A percentile compares a stretch with the other conserved stretches of the same genome.
These are phyloP conservation scores for Penicilliopsis zonata DNA, from an alignment of 495 filamentous ascomycete species.

Conservation along the genomic window DNA sequence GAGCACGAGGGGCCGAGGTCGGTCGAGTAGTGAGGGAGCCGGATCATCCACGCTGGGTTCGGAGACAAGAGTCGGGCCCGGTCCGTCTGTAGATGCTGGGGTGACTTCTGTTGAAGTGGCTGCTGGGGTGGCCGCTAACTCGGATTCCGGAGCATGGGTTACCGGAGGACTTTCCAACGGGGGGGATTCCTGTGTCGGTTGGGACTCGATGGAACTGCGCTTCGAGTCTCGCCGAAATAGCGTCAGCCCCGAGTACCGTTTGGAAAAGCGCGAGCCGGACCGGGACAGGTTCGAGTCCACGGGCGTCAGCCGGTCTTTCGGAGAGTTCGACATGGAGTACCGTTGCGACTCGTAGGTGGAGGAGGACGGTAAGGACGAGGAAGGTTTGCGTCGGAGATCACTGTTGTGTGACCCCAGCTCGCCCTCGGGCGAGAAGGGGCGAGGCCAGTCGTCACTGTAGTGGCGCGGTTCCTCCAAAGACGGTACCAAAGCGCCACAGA, in stretches of 20 bases:
- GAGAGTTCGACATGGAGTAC: slow-evolving; percentile 3
- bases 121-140: slow-evolving; percentile 4
- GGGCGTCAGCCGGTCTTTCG: slow-evolving; percentile 2
- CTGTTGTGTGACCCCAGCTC: slow-evolving; percentile 11
- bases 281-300: slow-evolving; percentile 8
- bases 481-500: slow-evolving; percentile 18
- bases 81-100: too few relatives aligned
- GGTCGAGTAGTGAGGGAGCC: too few relatives aligned
- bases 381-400: slow-evolving; percentile 7
- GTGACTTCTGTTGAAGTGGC: too few relatives aligned
- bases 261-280: slow-evolving; percentile 18
- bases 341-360: slow-evolving; percentile 5
- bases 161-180: too few relatives aligned
- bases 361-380: slow-evolving; percentile 6
- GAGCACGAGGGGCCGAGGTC: too few relatives aligned
- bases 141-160: slow-evolving; percentile 7
- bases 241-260: slow-evolving; percentile 25
- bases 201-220: slow-evolving; percentile 15
- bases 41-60: too few relatives aligned
- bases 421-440: slow-evolving; percentile 16
- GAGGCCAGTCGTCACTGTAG: slow-evolving; percentile 12
- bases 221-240: slow-evolving; percentile 17
- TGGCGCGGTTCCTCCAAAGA: slow-evolving; percentile 6
- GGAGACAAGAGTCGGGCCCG: too few relatives aligned
- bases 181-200: too few relatives aligned